phyloP scores from a whole-genome alignment of 2,329 filamentous ascomycete species.

The Aschersonia sp. region DNA sequence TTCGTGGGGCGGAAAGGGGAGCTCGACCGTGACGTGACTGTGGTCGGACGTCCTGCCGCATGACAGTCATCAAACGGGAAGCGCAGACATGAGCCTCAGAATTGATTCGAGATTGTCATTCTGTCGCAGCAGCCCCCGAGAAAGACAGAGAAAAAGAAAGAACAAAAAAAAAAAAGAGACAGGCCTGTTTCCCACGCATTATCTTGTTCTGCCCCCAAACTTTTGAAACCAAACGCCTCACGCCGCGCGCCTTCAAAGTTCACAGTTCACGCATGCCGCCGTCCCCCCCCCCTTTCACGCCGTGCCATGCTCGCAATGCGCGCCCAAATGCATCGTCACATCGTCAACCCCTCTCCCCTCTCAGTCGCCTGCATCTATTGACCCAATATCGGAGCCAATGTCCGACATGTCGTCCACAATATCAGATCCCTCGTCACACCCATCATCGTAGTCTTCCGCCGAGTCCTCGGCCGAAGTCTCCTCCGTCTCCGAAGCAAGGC shows the following conservation, averaged over 20 bases:
- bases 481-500: constrained; percentile 1
- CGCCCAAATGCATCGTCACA: neutral
- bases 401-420: constrained; percentile 4
- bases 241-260: neutral
- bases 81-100: no score
- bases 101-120: no score
- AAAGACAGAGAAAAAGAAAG: no score
- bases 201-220: neutral
- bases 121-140: no score
- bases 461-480: constrained; percentile 8
- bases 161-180: no score
- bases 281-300: neutral
- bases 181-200: no score
- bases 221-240: neutral
- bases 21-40: no score
- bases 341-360: neutral
- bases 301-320: neutral
- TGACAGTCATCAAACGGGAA: no score
- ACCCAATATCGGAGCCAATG: constrained; percentile 2
- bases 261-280: neutral
- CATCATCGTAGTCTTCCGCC: constrained; percentile 6
- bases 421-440: constrained; percentile 3
- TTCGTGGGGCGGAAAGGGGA: no score
- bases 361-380: constrained; percentile 3
- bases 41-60: no score